Evolutionary conservation across 768 basidiomycete species (phyloP), one percentile per base, ranked within the genome.

Genomic region (Lepiota venenata): DNA sequence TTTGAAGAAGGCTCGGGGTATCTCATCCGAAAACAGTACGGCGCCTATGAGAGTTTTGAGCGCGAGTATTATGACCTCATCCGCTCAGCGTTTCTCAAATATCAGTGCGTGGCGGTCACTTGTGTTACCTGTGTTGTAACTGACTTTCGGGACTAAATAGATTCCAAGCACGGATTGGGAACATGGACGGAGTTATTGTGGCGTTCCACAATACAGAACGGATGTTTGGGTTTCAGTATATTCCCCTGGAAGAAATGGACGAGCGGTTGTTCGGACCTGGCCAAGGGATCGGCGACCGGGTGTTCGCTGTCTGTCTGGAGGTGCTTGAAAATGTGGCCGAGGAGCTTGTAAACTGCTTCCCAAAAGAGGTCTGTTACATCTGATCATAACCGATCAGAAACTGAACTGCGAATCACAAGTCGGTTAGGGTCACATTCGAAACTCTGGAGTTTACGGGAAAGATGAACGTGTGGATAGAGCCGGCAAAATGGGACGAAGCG

Each of bases 41-140:
- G 95, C 0, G 61, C 71, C 1, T 63, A 80, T 5, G 83, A 88
- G 62, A 93, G 91, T 57, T 98, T 95, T 60, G 96, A 99, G 71
- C 77, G 82, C 58, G 96, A 99, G 67, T 93, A 93, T 63, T 97
- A 93, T 66, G 96, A 99, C 64, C 82, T 99, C 38, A 85, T 95
- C 60, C 83, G 96, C 4, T 88, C 92, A 12, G 95, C 93, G 1
- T 96, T 98, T 74, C 77, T 99, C 51, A 98, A 98, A 73, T 98
- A 93, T 67, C 87, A 81, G 90, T 91, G 57, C 35, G 72, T 32
- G n/a, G n/a, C 22, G 16, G 42, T 32, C 32, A 16, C 12, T 38
- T 14, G 37, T 25, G 49, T 5, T n/a, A n/a, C n/a, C n/a, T n/a
- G n/a, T n/a, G n/a, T n/a, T n/a, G n/a, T n/a, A n/a, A n/a, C n/a